Evolutionary conservation across 331 rosid genomes (phyloP).

Genomic region (Saraca asoca): DNA sequence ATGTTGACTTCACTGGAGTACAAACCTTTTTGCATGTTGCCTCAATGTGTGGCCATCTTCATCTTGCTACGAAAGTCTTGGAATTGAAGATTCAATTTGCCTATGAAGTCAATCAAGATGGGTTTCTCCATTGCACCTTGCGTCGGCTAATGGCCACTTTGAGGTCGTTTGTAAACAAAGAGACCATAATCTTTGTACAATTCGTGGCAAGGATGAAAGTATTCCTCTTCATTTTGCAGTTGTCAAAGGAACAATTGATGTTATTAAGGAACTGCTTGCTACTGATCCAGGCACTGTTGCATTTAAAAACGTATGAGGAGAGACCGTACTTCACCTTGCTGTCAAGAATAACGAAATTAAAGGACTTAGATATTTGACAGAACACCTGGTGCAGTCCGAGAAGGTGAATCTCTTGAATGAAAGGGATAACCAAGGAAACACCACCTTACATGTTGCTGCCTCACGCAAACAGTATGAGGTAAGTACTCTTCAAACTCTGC

Average conservation of each 20-base stretch:
- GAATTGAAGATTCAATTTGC: background rate
- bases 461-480: background rate
- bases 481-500: background rate
- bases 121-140: background rate
- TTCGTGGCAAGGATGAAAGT: background rate
- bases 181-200: background rate
- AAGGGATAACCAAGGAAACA: background rate
- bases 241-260: background rate
- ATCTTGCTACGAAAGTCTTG: background rate
- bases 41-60: background rate
- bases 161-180: background rate
- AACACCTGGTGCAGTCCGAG: background rate
- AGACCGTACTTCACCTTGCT: background rate
- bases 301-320: background rate
- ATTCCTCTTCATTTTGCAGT: background rate
- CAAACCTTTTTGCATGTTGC: background rate
- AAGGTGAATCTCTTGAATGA: background rate
- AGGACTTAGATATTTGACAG: background rate
- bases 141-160: background rate
- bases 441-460: background rate
- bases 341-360: background rate
- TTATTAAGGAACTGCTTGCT: background rate
- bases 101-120: background rate
- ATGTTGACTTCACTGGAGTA: background rate
- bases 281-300: background rate